Evolutionary conservation across 108 stramenopile species (phyloP), one percentile per base, ranked within the genome.

Genomic region (Cyclotella cryptica): DNA sequence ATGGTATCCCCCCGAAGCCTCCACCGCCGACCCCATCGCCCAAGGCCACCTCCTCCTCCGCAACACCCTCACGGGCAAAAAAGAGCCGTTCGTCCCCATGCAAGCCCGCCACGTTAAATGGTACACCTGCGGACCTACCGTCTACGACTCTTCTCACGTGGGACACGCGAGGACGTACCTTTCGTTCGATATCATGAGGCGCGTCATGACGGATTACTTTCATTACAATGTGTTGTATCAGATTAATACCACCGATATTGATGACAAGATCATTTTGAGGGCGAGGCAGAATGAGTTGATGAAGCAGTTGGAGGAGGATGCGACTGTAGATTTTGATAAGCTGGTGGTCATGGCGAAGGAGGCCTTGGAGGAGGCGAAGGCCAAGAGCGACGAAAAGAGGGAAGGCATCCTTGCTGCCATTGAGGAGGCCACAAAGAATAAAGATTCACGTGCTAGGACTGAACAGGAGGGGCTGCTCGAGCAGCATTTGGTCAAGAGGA

Each of bases 131-230:
- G 99, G 99, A 12, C 99, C 99, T 0, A 99, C 99, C 26, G 99
- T 99, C 10, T 99, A 99, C 72, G 99, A 90, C 72, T 81, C 87
- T 24, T 82, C 90, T 62, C 99, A 99, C 76, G 92, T 99, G 86
- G 99, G 99, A 0, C 99, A 99, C 74, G 99, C 99, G 0, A 83
- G 99, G 28, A 98, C 99, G 3, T 99, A 99, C 86, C 84, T 99
- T 13, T 80, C 86, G 15, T 97, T 99, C 62, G 99, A 99, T 77
- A 97, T 99, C 54, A 85, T 99, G 68, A 92, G 99, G 53, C 93
- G 99, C 12, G 95, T 99, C 75, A 88, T 98, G 88, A 74, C 86
- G 49, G 96, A 98, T 71, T 95, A 97, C 76, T 99, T 98, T 77
- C 92, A 94, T 62, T 98, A 97, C 87, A 80, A 98, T 74, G 94